Percentiles rank a stretch among this genome's conserved stretches.
These are phyloP conservation scores for Cercospora brassicicola DNA, from an alignment of 2,329 filamentous ascomycete genomes.

Conservation along the genomic window DNA sequence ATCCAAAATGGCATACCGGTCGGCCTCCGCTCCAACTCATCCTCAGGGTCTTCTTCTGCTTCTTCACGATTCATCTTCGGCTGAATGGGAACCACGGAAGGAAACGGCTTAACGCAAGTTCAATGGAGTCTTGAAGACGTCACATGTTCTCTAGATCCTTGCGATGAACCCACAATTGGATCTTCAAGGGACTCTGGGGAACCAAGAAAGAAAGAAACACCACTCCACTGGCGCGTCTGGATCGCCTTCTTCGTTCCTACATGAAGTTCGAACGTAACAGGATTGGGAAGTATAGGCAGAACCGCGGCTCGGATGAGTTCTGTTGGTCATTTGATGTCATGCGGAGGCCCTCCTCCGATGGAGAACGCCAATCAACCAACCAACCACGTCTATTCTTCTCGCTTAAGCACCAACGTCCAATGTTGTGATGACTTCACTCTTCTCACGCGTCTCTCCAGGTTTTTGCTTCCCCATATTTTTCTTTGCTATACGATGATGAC, in stretches of 20 bases:
- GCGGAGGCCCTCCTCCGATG: neutral
- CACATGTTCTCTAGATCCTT: neutral
- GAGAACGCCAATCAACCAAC: neutral
- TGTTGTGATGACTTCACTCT: neutral
- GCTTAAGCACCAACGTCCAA: neutral
- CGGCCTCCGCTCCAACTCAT: neutral
- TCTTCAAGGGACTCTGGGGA: neutral
- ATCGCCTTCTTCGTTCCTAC: neutral
- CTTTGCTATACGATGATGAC: neutral
- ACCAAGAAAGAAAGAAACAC: neutral
- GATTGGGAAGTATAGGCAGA: neutral
- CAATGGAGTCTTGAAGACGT: neutral
- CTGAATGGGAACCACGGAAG: neutral
- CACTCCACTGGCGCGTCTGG: neutral
- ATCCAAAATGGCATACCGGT: neutral
- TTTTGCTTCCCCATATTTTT: neutral
- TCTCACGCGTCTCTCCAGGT: neutral
- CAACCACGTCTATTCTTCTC: neutral
- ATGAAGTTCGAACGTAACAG: neutral
- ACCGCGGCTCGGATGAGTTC: neutral
- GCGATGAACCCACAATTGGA: neutral
- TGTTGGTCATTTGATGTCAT: constrained; percentile 1
- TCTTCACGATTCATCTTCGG: neutral
- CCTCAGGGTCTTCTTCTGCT: neutral
- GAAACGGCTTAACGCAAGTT: neutral